phyloP scores from a whole-genome alignment of 139 green algal species.

The Tetraselmis striata region DNA sequence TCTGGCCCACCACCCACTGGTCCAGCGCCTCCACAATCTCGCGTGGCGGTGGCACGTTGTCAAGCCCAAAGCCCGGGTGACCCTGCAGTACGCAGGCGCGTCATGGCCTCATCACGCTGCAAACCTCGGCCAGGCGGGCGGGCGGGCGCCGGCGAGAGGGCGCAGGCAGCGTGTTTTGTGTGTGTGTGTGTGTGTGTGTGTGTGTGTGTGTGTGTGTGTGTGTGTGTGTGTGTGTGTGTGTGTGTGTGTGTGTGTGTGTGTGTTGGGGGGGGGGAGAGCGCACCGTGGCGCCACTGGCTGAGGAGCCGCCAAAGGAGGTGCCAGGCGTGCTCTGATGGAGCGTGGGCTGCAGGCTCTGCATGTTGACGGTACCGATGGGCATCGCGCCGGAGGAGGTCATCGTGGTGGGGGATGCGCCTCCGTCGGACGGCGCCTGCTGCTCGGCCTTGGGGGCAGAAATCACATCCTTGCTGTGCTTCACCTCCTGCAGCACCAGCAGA shows the following conservation, averaged over 20 bases:
- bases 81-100: background rate
- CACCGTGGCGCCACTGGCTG: background rate
- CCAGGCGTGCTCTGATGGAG: background rate
- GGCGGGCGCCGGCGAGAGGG: too few relatives aligned
- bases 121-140: background rate
- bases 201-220: too few relatives aligned
- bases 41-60: slow-evolving; percentile 45
- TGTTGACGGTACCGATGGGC: background rate
- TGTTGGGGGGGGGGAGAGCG: background rate
- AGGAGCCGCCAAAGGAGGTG: background rate
- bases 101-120: background rate
- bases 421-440: background rate
- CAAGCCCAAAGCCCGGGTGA: background rate
- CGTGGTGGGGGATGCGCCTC: background rate
- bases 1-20: slow-evolving; percentile 72
- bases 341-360: background rate
- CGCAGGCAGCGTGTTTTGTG: too few relatives aligned
- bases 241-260: too few relatives aligned
- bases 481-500: background rate
- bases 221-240: too few relatives aligned
- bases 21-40: slow-evolving; percentile 69
- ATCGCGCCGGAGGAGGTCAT: background rate
- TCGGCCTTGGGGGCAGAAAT: background rate
- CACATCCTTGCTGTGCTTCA: background rate
- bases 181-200: background rate